Conservation (phyloP, 2,329 filamentous ascomycete species). For the Stachybotrys echinatus region DNA sequence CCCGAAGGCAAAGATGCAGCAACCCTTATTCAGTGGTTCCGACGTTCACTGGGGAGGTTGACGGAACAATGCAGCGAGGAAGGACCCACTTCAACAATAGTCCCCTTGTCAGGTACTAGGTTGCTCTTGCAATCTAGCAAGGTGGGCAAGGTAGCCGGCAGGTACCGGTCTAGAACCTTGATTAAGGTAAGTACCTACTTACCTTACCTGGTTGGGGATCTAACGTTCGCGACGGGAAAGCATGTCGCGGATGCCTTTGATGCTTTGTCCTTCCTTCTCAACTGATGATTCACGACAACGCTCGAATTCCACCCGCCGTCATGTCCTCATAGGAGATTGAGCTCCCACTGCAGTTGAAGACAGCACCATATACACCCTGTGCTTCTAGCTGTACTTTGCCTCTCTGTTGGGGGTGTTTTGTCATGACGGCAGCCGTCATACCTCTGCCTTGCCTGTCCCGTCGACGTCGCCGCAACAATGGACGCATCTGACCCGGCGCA, state of each 20-base stretch:
- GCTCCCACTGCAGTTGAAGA: neutral
- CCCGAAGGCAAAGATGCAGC: too few relatives aligned
- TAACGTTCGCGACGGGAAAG: too few relatives aligned
- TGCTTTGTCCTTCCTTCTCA: neutral
- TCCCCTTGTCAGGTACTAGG: neutral
- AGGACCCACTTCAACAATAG: neutral
- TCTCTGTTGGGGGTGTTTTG: too few relatives aligned
- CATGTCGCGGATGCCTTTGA: neutral
- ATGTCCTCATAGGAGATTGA: neutral
- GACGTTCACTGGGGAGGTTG: too few relatives aligned
- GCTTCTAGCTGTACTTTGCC: neutral
- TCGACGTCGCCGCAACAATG: constrained; percentile 14
- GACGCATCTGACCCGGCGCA: constrained; percentile 14
- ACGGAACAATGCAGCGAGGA: neutral
- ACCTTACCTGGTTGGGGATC: too few relatives aligned
- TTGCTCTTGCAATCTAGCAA: neutral
- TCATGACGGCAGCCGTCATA: neutral
- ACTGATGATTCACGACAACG: neutral
- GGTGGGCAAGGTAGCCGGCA: too few relatives aligned
- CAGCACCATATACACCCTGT: neutral
- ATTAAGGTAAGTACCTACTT: too few relatives aligned
- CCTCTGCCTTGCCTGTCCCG: neutral
- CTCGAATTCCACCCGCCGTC: neutral
- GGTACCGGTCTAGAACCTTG: too few relatives aligned
- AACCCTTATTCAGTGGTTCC: too few relatives aligned